phyloP scores from a whole-genome alignment of 108 stramenopile species.

The Cyclotella sp. region DNA sequence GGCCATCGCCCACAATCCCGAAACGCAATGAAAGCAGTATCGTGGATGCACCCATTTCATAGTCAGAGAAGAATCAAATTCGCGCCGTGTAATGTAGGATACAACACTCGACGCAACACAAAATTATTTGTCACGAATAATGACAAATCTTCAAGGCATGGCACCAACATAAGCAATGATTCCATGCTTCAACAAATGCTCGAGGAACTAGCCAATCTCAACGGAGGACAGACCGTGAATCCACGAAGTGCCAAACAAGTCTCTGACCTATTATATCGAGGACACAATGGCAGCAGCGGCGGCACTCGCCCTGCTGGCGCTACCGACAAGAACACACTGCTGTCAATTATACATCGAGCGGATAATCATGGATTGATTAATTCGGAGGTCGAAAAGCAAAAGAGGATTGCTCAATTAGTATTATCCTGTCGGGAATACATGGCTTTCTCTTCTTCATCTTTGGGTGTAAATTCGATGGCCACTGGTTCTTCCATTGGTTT shows the following conservation, averaged over 20 bases:
- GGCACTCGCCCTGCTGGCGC: slow-evolving; percentile 27
- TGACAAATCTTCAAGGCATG: no score
- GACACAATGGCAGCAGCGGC: slow-evolving; percentile 11
- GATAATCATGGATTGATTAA: slow-evolving; percentile 12
- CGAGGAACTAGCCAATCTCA: slow-evolving; percentile 26
- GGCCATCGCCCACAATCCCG: no score
- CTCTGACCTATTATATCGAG: slow-evolving; percentile 67
- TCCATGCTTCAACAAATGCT: slow-evolving; percentile 12
- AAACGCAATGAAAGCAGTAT: no score
- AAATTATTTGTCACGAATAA: no score
- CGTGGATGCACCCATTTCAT: no score
- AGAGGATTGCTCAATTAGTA: slow-evolving; percentile 61
- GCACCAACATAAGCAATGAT: not conserved
- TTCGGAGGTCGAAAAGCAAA: slow-evolving; percentile 21
- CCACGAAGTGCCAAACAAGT: slow-evolving; percentile 79
- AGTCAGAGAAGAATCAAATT: no score
- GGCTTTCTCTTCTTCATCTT: not conserved
- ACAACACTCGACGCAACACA: no score
- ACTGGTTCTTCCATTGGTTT: not conserved
- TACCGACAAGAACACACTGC: slow-evolving; percentile 43
- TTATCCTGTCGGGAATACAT: slow-evolving; percentile 60
- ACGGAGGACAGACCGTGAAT: slow-evolving; percentile 57
- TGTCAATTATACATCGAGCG: slow-evolving; percentile 14
- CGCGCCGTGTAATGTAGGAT: no score
- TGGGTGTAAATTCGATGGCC: not conserved